Base-by-base conservation (phyloP, 1,284 basidiomycete species). In the Sporisorium graminicola region DNA sequence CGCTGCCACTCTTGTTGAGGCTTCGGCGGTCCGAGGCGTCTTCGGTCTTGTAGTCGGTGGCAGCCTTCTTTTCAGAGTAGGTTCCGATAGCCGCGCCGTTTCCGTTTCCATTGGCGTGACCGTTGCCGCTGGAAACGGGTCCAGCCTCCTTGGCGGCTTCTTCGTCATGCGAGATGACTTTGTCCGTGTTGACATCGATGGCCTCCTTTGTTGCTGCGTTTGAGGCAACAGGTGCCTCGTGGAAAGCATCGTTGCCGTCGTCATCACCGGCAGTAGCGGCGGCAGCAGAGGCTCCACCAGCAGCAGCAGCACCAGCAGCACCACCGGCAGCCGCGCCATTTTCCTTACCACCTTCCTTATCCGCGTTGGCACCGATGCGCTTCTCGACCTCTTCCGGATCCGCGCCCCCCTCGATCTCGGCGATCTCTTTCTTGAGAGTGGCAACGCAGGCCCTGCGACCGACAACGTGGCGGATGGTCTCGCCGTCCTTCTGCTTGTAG, bases 401-500 rank as follows among this genome's bases (percentile, higher is more conserved):
- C 18, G 63, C 61, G 22, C 65, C 65, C 14, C 59, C 69, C 31
- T 83, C 80, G 50, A 83, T 79, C 77, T 78, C 73, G 14, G 59
- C 65, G 44, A 84, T 73, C 64, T 80, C 75, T 62, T 82, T 79
- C 55, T 75, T 66, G 33, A 85, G 65, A 6, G 76, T 68, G 3
- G 65, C 60, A 12, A 65, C 69, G 47, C 83, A 79, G 27, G 64
- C 51, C 16, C 74, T 71, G 27, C 76, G 67, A 33, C 84, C 84
- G 31, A 83, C 73, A 14, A 80, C 66, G 60, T 85, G 84, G 20
- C 74, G 75, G 44, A 80, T 65, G 22, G 51, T 53, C n/a, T 70
- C 60, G 29, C 83, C 82, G 40, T 83, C 58, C 65, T 77, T 80
- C 56, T 82, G 82, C 69, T 81, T 73, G 77, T 85, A 85, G 16